These are phyloP conservation scores for Hysterium pulicare DNA, from an alignment of 2,329 filamentous ascomycete genomes.

Conservation along the genomic window DNA sequence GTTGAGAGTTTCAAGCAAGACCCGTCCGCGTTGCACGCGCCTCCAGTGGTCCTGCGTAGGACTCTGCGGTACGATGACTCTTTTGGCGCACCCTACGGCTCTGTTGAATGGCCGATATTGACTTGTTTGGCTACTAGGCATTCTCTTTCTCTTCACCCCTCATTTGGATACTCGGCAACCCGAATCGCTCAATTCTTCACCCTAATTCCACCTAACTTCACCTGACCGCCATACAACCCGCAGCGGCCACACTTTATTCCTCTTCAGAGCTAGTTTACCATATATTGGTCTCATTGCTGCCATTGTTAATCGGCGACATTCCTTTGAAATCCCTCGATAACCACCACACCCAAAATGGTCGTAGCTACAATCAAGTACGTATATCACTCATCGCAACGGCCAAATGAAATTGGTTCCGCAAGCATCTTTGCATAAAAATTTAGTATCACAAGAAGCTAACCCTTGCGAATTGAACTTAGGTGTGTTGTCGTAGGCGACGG, in stretches of 20 bases:
- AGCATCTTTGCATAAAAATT: not conserved
- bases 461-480: conserved; percentile 48
- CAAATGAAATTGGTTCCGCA: not conserved
- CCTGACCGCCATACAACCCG: not conserved
- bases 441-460: conserved; percentile 7
- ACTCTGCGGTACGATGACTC: conserved; percentile 30
- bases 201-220: conserved; percentile 4
- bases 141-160: conserved; percentile 28
- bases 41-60: conserved; percentile 23
- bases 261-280: no score
- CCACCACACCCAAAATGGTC: conserved; percentile 38
- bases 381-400: not conserved
- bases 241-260: no score
- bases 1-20: conserved; percentile 38
- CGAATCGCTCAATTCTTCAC: conserved; percentile 17
- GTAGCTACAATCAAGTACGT: conserved; percentile 43
- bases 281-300: no score
- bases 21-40: conserved; percentile 34
- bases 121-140: conserved; percentile 26
- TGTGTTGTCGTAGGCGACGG: conserved; percentile 99
- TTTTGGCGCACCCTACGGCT: conserved; percentile 17
- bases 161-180: conserved; percentile 32
- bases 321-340: no score
- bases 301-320: no score
- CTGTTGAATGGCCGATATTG: conserved; percentile 19